These are phyloP conservation scores for Cynanchum wilfordii DNA, from an alignment of 257 asterid species.

Conservation along the genomic window DNA sequence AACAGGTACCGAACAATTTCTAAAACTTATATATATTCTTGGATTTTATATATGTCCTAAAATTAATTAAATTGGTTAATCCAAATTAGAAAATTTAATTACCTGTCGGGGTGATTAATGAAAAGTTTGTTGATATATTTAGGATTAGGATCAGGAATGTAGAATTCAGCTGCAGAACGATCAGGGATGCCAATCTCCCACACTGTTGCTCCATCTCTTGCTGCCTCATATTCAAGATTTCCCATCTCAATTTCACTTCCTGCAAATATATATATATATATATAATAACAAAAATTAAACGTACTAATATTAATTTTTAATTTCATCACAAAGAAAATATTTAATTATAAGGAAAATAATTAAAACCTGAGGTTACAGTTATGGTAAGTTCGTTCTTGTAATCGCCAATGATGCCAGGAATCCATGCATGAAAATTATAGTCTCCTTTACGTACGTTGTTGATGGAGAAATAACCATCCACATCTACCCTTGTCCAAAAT, in stretches of 20 bases:
- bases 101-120: conserved; percentile 26
- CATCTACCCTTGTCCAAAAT: conserved; percentile 50
- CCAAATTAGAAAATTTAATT: background rate
- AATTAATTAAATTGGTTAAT: background rate
- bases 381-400: conserved; percentile 28
- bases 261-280: background rate
- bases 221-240: conserved; percentile 18
- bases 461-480: conserved; percentile 43
- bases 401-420: conserved; percentile 62
- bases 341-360: background rate
- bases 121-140: conserved; percentile 20
- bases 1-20: too few relatives aligned
- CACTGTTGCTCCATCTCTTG: conserved; percentile 24
- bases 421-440: conserved; percentile 51
- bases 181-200: conserved; percentile 29
- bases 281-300: background rate
- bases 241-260: conserved; percentile 12
- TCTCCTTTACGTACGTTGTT: conserved; percentile 34
- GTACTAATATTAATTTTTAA: background rate
- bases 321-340: background rate
- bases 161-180: conserved; percentile 20
- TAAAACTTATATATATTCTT: too few relatives aligned
- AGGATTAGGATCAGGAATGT: conserved; percentile 23
- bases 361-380: conserved; percentile 31
- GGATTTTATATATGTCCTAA: too few relatives aligned